Base-by-base conservation (phyloP, 345 rosid genomes). In the Populus ilicifolia region DNA sequence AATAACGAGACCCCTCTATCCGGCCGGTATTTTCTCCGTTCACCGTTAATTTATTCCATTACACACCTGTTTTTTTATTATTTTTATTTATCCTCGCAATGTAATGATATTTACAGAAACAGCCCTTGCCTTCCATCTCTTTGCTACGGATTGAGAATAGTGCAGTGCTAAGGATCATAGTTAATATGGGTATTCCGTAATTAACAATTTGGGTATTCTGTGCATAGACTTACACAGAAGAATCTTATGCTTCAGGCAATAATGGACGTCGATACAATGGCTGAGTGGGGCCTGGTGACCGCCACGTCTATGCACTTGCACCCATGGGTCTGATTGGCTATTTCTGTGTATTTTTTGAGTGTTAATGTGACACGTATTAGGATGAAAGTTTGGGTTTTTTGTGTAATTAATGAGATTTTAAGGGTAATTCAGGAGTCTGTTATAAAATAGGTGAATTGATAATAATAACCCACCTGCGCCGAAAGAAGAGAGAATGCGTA, bases 1-100 rank as follows among this genome's bases (percentile, higher is more conserved):
- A 87, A 86, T 82, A 76, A 73, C 77, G 82, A 79, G 76, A 46
- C 84, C 77, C 74, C 56, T 33, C 71, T 81, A 63, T 76, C 82
- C 85, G 85, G 77, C 82, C 85, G 83, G 76, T 70, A n/a, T 83
- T 73, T 67, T 71, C 82, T 80, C 86, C 80, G 85, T 33, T 71
- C 84, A 63, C 83, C 79, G 81, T 79, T 77, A 77, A 77, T 63
- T 20, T 50, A 20, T 69, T 64, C 75, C 61, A 70, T 74, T 63
- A 65, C 5, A 11, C 4, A 8, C 50, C 38, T 44, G 18, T 54
- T 36, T 62, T 46, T n/a, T 13, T 39, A 38, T 41, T 78, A 16
- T 72, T 48, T 71, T 63, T 33, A 33, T 78, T 71, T 78, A 72
- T 72, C 67, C 59, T 63, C 50, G 16, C 64, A 46, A 46, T 29